Evolutionary conservation across 352 stramenopile genomes (phyloP).

Genomic region (Phytophthora pistaciae): DNA sequence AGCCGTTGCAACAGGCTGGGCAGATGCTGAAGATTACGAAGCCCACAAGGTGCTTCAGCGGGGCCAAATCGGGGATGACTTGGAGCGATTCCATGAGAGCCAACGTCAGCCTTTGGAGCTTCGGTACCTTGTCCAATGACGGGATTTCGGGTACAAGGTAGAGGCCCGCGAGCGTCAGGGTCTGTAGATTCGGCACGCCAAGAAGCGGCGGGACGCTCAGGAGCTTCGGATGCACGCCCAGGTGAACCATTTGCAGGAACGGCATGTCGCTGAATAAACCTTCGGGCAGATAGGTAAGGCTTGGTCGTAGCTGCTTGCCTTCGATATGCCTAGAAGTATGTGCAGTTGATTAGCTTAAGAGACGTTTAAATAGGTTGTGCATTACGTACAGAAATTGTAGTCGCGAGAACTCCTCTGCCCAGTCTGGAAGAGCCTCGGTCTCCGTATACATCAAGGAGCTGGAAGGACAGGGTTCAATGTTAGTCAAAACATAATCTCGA

Average conservation of each 20-base stretch:
- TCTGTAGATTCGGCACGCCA: slow-evolving; percentile 12
- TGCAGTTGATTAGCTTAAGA: background rate
- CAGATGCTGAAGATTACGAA: slow-evolving; percentile 18
- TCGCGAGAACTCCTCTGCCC: slow-evolving; percentile 24
- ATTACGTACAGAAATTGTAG: slow-evolving; percentile 15
- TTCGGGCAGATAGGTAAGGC: slow-evolving; percentile 6
- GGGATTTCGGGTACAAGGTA: slow-evolving; percentile 23
- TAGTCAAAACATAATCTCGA: too few species aligned
- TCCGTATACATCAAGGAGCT: slow-evolving; percentile 44
- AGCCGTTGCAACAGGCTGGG: slow-evolving; percentile 42
- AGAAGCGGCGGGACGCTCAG: slow-evolving; percentile 14
- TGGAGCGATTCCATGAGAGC: slow-evolving; percentile 12
- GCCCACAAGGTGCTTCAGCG: slow-evolving; percentile 4
- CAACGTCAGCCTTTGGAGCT: slow-evolving; percentile 16
- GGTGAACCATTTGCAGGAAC: slow-evolving; percentile 22
- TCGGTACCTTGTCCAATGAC: slow-evolving; percentile 6
- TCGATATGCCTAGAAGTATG: slow-evolving; percentile 12
- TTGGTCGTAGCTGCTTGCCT: slow-evolving; percentile 22
- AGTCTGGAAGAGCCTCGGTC: slow-evolving; percentile 21
- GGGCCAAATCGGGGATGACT: slow-evolving; percentile 24
- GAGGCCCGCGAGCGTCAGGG: slow-evolving; percentile 12
- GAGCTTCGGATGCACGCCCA: slow-evolving; percentile 25
- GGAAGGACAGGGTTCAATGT: background rate
- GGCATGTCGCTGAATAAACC: slow-evolving; percentile 38
- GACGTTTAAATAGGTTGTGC: too few species aligned